Conservation (phyloP, 2,329 filamentous ascomycete species). For the Lasiodiplodia gonubiensis region DNA sequence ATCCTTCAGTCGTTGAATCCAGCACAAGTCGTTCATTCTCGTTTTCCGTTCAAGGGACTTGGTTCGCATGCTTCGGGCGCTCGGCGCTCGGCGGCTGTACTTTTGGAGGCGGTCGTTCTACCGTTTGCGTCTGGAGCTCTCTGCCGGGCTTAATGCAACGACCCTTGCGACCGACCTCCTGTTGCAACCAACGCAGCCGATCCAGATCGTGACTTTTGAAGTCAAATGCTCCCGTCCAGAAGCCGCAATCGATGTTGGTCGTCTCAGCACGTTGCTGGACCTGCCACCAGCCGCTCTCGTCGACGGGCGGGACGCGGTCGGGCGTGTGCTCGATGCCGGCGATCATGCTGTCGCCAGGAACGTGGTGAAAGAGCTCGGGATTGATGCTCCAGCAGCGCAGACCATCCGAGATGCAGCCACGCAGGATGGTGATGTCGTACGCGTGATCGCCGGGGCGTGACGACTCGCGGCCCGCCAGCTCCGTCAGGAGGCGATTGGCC, state of each 20-base stretch:
- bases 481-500: slow-evolving; percentile 46
- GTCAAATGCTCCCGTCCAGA: slow-evolving; percentile 46
- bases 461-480: slow-evolving; percentile 40
- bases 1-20: neutral
- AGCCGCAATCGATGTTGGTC: slow-evolving; percentile 48
- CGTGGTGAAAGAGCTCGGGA: slow-evolving; percentile 53
- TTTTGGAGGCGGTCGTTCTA: neutral
- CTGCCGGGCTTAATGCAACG: slow-evolving; percentile 41
- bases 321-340: slow-evolving; percentile 41
- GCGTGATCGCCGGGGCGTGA: slow-evolving; percentile 37
- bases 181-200: slow-evolving; percentile 42
- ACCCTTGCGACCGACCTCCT: slow-evolving; percentile 47
- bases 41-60: neutral
- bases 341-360: slow-evolving; percentile 48
- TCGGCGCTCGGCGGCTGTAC: neutral
- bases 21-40: slow-evolving; percentile 3
- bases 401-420: slow-evolving; percentile 44
- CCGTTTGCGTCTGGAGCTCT: slow-evolving; percentile 15
- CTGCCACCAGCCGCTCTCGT: slow-evolving; percentile 42
- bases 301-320: slow-evolving; percentile 43
- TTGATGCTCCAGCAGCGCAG: slow-evolving; percentile 52
- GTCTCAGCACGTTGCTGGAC: slow-evolving; percentile 43
- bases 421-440: slow-evolving; percentile 52
- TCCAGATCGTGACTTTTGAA: slow-evolving; percentile 42
- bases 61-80: neutral